phyloP scores from a whole-genome alignment of 2,329 filamentous ascomycete genomes.

The Pezicula neosporulosa region DNA sequence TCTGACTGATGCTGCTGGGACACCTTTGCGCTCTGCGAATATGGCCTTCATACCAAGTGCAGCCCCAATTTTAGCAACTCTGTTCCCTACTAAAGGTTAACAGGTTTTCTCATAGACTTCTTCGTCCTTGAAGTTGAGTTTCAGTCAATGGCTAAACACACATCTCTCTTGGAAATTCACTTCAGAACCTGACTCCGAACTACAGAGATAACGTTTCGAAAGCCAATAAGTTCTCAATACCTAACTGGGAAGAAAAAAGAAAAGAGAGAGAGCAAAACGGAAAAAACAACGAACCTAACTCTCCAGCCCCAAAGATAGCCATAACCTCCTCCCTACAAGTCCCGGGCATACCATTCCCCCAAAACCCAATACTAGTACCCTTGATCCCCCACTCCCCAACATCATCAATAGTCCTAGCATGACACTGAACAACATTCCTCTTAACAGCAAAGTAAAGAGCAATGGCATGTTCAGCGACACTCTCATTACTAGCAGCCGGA shows the following conservation, averaged over 20 bases:
- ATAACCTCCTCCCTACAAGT: conserved; percentile 21
- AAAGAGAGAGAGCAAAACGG: neutral
- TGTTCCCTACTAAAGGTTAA: conserved; percentile 11
- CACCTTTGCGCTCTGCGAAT: conserved; percentile 17
- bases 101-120: neutral
- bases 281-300: conserved; percentile 16
- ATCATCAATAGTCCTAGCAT: conserved; percentile 21
- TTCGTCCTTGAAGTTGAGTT: neutral
- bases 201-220: neutral
- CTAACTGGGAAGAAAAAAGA: neutral
- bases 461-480: conserved; percentile 31
- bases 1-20: conserved; percentile 1
- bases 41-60: conserved; percentile 19
- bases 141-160: too few relatives aligned
- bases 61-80: conserved; percentile 16
- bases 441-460: conserved; percentile 29
- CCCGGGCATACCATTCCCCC: conserved; percentile 12
- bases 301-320: conserved; percentile 24
- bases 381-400: conserved; percentile 23
- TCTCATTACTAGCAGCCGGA: conserved; percentile 31
- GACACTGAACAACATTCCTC: conserved; percentile 31
- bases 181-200: neutral
- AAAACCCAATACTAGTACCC: conserved; percentile 20
- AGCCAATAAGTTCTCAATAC: neutral
- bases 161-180: neutral